These are phyloP conservation scores for Ilex asprella DNA, from an alignment of 257 asterid species.

Conservation along the genomic window DNA sequence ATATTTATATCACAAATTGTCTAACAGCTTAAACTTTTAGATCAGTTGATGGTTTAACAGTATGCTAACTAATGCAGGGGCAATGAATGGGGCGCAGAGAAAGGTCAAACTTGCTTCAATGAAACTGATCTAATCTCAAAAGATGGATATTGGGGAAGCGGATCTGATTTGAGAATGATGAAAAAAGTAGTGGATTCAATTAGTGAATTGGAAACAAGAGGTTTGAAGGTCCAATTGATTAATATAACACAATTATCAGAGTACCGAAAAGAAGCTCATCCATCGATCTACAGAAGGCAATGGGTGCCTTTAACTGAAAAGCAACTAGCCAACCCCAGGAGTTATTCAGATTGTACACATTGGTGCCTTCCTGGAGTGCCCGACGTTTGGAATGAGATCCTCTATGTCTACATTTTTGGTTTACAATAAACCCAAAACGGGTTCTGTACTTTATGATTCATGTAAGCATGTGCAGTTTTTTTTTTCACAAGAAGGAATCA, in stretches of 20 bases:
- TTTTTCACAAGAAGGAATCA: no score
- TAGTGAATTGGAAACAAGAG: slow-evolving; percentile 16
- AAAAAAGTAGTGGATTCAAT: slow-evolving; percentile 16
- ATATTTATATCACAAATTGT: no score
- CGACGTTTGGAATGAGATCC: slow-evolving; percentile 40
- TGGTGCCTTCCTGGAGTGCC: slow-evolving; percentile 46
- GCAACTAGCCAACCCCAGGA: slow-evolving; percentile 17
- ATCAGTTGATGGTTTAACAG: neutral
- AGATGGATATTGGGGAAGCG: slow-evolving; percentile 22
- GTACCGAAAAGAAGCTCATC: slow-evolving; percentile 39
- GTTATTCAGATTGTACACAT: slow-evolving; percentile 34
- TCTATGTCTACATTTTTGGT: slow-evolving; percentile 20
- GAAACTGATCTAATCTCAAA: slow-evolving; percentile 28
- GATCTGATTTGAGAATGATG: slow-evolving; percentile 20
- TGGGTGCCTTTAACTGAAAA: slow-evolving; percentile 20
- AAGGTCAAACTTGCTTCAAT: slow-evolving; percentile 26
- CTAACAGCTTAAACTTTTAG: neutral
- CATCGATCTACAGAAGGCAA: slow-evolving; percentile 27
- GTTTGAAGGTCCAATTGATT: slow-evolving; percentile 20
- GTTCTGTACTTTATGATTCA: no score
- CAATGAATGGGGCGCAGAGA: slow-evolving; percentile 25
- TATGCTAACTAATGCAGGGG: slow-evolving; percentile 11
- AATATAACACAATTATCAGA: slow-evolving; percentile 36
- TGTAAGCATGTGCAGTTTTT: no score
- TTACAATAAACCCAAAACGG: neutral